These are phyloP conservation scores for Wickerhamomyces sp. DNA, from an alignment of 1,139 yeast genomes.

Conservation along the genomic window DNA sequence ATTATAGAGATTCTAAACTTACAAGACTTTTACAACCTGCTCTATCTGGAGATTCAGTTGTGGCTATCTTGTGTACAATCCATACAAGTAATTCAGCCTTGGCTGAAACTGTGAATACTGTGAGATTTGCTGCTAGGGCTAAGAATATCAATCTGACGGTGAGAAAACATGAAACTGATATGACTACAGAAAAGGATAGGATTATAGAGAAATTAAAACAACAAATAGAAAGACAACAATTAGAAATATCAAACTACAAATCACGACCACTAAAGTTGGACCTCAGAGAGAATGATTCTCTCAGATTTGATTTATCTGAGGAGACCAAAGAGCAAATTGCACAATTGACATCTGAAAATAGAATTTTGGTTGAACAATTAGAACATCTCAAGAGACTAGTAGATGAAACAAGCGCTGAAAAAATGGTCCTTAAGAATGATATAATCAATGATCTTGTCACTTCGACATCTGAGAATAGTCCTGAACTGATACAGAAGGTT, in stretches of 20 bases:
- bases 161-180: constrained; percentile 43
- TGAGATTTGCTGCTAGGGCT: constrained; percentile 91
- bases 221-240: constrained; percentile 36
- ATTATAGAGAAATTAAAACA: constrained; percentile 39
- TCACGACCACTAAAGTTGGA: neutral
- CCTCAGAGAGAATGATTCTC: neutral
- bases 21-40: constrained; percentile 90
- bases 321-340: constrained; percentile 30
- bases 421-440: constrained; percentile 49
- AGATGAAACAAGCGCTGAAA: constrained; percentile 54
- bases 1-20: constrained; percentile 87
- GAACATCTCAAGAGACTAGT: constrained; percentile 63
- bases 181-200: constrained; percentile 35
- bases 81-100: constrained; percentile 53
- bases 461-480: constrained; percentile 10
- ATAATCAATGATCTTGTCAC: constrained; percentile 42
- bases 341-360: constrained; percentile 56
- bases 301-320: constrained; percentile 5
- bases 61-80: constrained; percentile 85
- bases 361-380: constrained; percentile 56
- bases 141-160: constrained; percentile 76
- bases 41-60: constrained; percentile 78
- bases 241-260: constrained; percentile 17
- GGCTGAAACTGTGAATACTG: constrained; percentile 80
- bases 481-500: constrained; percentile 21